Percentiles rank a stretch among this genome's conserved stretches.
These are phyloP conservation scores for Rhododendron mucronatum DNA, from an alignment of 148 eudicot species.

Conservation along the genomic window DNA sequence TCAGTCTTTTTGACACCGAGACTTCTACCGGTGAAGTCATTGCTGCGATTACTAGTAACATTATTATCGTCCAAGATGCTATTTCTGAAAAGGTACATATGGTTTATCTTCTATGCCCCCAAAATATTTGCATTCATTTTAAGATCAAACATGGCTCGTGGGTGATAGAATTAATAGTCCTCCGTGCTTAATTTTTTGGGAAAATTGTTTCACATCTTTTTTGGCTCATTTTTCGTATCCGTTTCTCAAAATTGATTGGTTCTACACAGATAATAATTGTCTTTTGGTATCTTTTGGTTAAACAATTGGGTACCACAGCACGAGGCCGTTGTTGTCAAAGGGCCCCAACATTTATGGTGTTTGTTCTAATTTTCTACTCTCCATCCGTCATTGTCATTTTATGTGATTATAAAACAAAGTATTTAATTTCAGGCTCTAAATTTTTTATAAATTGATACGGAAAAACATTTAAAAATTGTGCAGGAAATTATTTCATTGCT, in stretches of 20 bases:
- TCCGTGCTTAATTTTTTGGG: background rate
- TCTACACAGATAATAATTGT: background rate
- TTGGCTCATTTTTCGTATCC: background rate
- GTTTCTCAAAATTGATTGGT: background rate
- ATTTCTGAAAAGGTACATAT: constrained; percentile 81
- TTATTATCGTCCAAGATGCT: constrained; percentile 90
- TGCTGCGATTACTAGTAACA: constrained; percentile 77
- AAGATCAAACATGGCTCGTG: background rate
- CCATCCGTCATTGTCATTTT: background rate
- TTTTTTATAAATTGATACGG: too few relatives aligned
- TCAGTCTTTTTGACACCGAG: constrained; percentile 81
- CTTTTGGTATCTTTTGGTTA: background rate
- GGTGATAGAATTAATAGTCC: background rate
- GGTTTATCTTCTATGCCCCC: background rate
- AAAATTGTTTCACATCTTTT: background rate
- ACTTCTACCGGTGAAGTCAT: constrained; percentile 91
- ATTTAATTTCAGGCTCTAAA: too few relatives aligned
- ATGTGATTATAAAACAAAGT: too few relatives aligned
- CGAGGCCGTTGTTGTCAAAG: background rate
- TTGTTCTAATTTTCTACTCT: background rate
- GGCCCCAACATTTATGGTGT: constrained; percentile 4
- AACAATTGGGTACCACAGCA: background rate
- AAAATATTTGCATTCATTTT: background rate
- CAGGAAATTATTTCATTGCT: too few relatives aligned
- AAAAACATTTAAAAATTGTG: too few relatives aligned